These are phyloP conservation scores for Sugiyamaella marilandica DNA, from an alignment of 805 yeast species.

Conservation along the genomic window DNA sequence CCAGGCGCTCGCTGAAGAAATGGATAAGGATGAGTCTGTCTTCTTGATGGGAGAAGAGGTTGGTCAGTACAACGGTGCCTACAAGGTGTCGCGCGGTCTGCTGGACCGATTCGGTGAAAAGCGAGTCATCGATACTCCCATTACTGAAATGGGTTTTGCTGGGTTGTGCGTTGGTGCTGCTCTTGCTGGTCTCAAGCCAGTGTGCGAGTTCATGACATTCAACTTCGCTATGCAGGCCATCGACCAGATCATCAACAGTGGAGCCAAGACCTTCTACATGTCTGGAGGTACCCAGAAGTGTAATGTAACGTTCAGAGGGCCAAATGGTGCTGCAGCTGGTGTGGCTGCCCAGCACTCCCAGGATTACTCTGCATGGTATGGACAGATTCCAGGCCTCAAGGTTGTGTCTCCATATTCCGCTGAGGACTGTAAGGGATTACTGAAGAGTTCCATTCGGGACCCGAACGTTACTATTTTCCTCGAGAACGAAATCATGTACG, in stretches of 20 bases:
- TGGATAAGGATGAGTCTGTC: constrained; percentile 91
- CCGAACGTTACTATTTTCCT: constrained; percentile 96
- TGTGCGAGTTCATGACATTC: constrained; percentile 98
- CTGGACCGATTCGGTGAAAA: constrained; percentile 93
- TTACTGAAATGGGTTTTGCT: constrained; percentile 98
- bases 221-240: constrained; percentile 99
- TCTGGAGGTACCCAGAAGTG: constrained; percentile 98
- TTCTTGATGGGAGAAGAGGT: constrained; percentile 99
- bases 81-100: constrained; percentile 92
- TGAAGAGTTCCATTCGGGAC: constrained; percentile 96
- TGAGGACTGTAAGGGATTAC: constrained; percentile 91
- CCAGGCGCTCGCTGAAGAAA: constrained; percentile 92
- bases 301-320: constrained; percentile 97
- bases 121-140: constrained; percentile 93
- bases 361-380: constrained; percentile 97
- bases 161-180: constrained; percentile 95
- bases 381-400: constrained; percentile 95
- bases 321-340: constrained; percentile 99
- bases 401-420: constrained; percentile 94
- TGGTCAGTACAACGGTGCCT: constrained; percentile 99
- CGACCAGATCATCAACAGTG: constrained; percentile 97
- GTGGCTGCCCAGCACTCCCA: constrained; percentile 99
- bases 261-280: constrained; percentile 98
- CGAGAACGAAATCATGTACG: constrained; percentile 93
- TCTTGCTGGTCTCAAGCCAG: constrained; percentile 92